A percentile compares a stretch with the other conserved stretches of the same genome.
phyloP scores from a whole-genome alignment of 1,284 basidiomycete genomes.

The Papiliotrema laurentii region DNA sequence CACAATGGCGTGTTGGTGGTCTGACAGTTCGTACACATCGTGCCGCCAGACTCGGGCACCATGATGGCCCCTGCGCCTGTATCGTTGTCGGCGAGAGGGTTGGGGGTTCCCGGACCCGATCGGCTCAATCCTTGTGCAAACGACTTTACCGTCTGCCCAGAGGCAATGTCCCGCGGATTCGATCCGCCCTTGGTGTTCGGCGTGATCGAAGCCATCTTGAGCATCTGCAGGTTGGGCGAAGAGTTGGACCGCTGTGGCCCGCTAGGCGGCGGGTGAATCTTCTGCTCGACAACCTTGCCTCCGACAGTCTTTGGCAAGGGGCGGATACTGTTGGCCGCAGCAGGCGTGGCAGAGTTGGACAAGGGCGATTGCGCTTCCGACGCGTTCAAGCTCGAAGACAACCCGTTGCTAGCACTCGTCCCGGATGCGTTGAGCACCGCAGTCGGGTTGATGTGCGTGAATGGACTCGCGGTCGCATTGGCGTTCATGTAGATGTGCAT shows the following conservation, averaged over 20 bases:
- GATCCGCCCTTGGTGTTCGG: not conserved
- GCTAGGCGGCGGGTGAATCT: constrained; percentile 10
- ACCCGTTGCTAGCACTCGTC: constrained; percentile 3
- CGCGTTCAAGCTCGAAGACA: not conserved
- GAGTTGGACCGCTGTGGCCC: constrained; percentile 38
- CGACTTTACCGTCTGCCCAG: constrained; percentile 1
- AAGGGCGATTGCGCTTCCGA: constrained; percentile 21
- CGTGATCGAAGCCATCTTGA: constrained; percentile 18
- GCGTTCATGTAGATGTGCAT: constrained; percentile 49
- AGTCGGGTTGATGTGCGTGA: constrained; percentile 81
- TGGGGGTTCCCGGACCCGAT: constrained; percentile 21
- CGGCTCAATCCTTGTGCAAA: not conserved
- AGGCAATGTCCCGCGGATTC: constrained; percentile 16
- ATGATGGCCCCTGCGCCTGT: constrained; percentile 15
- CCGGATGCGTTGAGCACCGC: too few species aligned
- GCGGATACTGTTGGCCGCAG: constrained; percentile 14
- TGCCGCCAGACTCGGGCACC: constrained; percentile 39
- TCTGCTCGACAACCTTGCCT: constrained; percentile 23
- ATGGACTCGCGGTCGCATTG: constrained; percentile 50
- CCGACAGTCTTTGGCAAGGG: constrained; percentile 34
- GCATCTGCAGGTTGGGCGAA: constrained; percentile 42
- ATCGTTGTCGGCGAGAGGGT: constrained; percentile 14
- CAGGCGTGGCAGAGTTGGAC: constrained; percentile 14
- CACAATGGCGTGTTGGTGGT: constrained; percentile 94
- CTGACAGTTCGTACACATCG: constrained; percentile 88